phyloP scores from a whole-genome alignment of 1,139 yeast species.

The Lizanozyma gosingica region DNA sequence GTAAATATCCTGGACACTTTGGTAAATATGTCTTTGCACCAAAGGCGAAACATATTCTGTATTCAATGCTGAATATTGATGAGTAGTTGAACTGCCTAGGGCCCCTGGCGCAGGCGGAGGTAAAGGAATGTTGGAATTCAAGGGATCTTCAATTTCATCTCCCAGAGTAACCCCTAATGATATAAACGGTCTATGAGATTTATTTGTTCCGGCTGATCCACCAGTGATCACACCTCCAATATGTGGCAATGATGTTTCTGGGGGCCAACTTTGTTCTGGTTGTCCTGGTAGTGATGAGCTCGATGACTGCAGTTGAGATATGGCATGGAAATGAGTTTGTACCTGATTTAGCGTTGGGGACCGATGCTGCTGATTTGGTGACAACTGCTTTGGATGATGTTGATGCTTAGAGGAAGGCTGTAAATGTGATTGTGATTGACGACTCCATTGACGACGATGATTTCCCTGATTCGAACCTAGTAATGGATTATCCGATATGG shows the following conservation, averaged over 20 bases:
- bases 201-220: constrained; percentile 5
- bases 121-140: constrained; percentile 16
- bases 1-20: constrained; percentile 58
- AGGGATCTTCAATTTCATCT: constrained; percentile 15
- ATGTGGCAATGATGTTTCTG: constrained; percentile 5
- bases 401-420: constrained; percentile 19
- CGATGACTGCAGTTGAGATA: neutral
- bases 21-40: constrained; percentile 50
- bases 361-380: neutral
- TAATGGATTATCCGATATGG: constrained; percentile 4
- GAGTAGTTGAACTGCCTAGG: neutral
- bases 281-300: constrained; percentile 4
- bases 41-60: constrained; percentile 45
- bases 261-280: constrained; percentile 5
- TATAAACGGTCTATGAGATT: constrained; percentile 27
- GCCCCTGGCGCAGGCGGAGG: neutral
- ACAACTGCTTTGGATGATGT: constrained; percentile 13
- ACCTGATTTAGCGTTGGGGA: neutral
- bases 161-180: constrained; percentile 24
- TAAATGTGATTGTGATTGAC: constrained; percentile 15
- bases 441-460: constrained; percentile 13
- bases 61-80: constrained; percentile 11
- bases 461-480: constrained; percentile 14
- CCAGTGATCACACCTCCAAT: neutral
- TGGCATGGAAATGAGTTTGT: neutral